Conservation (phyloP, 164 flowering plant species). For the Pachysandra terminalis region DNA sequence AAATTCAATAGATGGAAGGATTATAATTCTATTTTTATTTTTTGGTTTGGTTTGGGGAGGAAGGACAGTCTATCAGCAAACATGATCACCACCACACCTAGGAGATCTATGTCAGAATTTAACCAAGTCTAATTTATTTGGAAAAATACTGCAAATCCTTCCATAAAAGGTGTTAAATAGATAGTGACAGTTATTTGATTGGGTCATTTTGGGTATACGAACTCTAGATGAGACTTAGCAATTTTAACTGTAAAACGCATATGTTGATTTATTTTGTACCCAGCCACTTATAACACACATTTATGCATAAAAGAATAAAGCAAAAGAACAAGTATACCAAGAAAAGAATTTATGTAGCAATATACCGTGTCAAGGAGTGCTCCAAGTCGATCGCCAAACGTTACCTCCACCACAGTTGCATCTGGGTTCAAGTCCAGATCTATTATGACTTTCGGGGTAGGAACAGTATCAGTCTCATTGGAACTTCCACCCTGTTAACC, state of each 20-base stretch:
- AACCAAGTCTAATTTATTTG: background rate
- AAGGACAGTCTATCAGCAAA: too few species aligned
- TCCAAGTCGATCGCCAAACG: conserved; percentile 97
- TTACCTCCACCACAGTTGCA: conserved; percentile 90
- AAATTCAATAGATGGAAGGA: background rate
- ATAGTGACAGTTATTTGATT: background rate
- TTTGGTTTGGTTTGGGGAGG: too few species aligned
- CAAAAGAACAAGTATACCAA: background rate
- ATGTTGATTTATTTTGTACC: too few species aligned
- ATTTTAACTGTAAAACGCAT: too few species aligned
- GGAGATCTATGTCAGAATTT: too few species aligned
- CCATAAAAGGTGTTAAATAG: background rate
- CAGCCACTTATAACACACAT: background rate
- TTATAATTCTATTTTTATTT: too few species aligned
- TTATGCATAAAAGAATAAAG: background rate
- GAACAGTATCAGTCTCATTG: conserved; percentile 59
- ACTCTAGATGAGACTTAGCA: background rate
- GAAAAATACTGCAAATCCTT: background rate
- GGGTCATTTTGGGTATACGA: background rate
- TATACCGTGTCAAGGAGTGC: conserved; percentile 92
- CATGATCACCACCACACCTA: too few species aligned
- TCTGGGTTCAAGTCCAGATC: conserved; percentile 90
- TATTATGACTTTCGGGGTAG: conserved; percentile 85
- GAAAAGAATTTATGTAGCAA: background rate
- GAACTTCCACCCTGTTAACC: conserved; percentile 62